Percentiles rank a stretch among this genome's conserved stretches.
Conservation (phyloP, 371 early-diverging fungal species). For the Mycotypha africana region DNA sequence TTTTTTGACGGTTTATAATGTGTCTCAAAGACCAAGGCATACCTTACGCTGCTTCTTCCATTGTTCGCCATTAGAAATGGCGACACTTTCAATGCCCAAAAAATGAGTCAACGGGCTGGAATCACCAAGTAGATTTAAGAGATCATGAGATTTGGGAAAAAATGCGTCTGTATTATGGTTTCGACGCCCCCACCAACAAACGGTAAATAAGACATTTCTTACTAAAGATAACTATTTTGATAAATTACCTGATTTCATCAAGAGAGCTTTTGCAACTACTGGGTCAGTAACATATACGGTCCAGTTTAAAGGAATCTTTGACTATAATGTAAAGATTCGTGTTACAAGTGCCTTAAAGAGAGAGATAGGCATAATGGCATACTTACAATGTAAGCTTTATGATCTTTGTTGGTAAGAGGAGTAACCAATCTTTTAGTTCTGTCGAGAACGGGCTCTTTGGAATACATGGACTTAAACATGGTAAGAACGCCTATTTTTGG, state of each 20-base stretch:
- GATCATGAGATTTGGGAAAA: conserved; percentile 8
- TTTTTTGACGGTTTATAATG: no score
- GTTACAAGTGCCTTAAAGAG: no score
- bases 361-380: no score
- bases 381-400: conserved; percentile 6
- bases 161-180: no score
- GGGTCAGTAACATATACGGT: conserved; percentile 26
- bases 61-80: conserved; percentile 23
- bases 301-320: conserved; percentile 23
- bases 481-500: conserved; percentile 6
- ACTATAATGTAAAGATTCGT: no score
- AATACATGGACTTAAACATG: conserved; percentile 5
- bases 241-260: conserved; percentile 27
- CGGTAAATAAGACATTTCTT: no score
- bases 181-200: conserved; percentile 3
- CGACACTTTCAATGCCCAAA: conserved; percentile 24
- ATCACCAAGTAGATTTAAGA: conserved; percentile 4
- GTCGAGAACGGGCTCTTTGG: not conserved
- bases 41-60: conserved; percentile 37
- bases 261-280: conserved; percentile 13
- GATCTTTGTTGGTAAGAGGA: conserved; percentile 1
- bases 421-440: conserved; percentile 2
- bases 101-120: conserved; percentile 12
- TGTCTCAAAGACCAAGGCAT: no score
- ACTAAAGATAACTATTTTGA: not conserved